Evolutionary conservation across 495 filamentous ascomycete species (phyloP), one percentile per base, ranked within the genome.

Genomic region (Talaromyces borbonicus): DNA sequence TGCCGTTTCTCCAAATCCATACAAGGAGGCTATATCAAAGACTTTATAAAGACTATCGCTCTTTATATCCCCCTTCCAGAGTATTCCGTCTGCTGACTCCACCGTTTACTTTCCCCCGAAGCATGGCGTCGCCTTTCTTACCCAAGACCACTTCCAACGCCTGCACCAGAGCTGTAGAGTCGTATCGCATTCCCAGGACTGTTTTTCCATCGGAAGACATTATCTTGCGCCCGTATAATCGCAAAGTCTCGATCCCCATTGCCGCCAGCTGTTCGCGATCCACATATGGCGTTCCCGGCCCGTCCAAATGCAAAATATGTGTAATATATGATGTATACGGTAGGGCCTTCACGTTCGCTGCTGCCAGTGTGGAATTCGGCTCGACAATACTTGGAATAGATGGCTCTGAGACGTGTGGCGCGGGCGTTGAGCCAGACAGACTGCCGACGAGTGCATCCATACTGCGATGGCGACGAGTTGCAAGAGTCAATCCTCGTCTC

Each of bases 231-330:
- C 89, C 90, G 60, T 88, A 89, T 1, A 90, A 68, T 52, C 75
- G 73, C 19, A 95, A 73, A 18, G 78, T 79, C 52, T 85, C 82
- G 33, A 97, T 83, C 0, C 92, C 88, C 60, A 84, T 62, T 26
- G 61, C 58, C 4, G 63, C 59, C 38, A 96, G 67, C 44, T 76
- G 72, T 14, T 72, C 72, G 38, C 66, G 76, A 53, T 95, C 79
- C 2, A 95, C 84, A 8, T 49, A 56, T 0, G 92, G 92, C 32
- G 78, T 79, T 0, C 76, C 83, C 1, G 68, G 67, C 0, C 84
- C 85, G 12, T 89, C 84, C 6, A 96, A 61, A 52, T 95, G 83
- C 8, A 97, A 66, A 8, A 97, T 59, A 61, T 96, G 88, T 12
- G 83, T 94, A 2, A 97, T 80, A 56, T 92, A 94, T 0, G 62